Evolutionary conservation across 1,284 basidiomycete genomes (phyloP).

Genomic region (Ustilago tritici): DNA sequence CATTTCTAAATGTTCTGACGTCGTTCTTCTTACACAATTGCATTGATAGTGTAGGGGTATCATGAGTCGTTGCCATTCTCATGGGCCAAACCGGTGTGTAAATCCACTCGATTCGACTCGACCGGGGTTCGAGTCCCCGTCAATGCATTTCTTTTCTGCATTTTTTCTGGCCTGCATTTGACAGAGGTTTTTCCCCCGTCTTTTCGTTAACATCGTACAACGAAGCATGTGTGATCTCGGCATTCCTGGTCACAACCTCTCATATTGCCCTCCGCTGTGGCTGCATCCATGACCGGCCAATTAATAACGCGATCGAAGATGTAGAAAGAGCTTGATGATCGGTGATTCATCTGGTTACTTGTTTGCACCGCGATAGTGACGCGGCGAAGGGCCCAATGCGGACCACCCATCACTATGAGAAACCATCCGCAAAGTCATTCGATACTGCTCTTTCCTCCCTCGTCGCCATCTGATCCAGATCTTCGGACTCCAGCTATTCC

Average conservation of each 20-base stretch:
- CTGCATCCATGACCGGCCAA: too few relatives aligned
- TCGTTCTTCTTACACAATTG: not conserved
- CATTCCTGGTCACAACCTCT: too few relatives aligned
- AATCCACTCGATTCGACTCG: constrained; percentile 48
- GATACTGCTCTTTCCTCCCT: not conserved
- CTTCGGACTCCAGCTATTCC: not conserved
- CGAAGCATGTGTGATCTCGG: too few relatives aligned
- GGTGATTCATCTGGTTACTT: not conserved
- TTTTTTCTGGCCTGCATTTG: constrained; percentile 6
- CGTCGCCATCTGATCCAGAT: not conserved
- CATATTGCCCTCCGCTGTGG: too few relatives aligned
- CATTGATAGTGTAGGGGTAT: constrained; percentile 60
- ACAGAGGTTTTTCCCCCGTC: not conserved
- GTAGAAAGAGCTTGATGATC: not conserved
- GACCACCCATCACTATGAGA: not conserved
- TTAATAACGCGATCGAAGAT: not conserved
- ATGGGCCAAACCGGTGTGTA: constrained; percentile 24
- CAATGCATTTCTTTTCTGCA: constrained; percentile 44
- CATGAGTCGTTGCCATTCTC: constrained; percentile 54
- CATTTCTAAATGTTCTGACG: too few relatives aligned
- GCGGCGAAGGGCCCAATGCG: too few relatives aligned
- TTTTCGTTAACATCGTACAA: not conserved
- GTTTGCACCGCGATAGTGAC: too few relatives aligned
- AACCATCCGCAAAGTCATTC: not conserved
- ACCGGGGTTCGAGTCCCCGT: constrained; percentile 61